Evolutionary conservation across 176 grass and related monocot genomes (phyloP), one percentile per base, ranked within the genome.

Genomic region (Secale cereale): DNA sequence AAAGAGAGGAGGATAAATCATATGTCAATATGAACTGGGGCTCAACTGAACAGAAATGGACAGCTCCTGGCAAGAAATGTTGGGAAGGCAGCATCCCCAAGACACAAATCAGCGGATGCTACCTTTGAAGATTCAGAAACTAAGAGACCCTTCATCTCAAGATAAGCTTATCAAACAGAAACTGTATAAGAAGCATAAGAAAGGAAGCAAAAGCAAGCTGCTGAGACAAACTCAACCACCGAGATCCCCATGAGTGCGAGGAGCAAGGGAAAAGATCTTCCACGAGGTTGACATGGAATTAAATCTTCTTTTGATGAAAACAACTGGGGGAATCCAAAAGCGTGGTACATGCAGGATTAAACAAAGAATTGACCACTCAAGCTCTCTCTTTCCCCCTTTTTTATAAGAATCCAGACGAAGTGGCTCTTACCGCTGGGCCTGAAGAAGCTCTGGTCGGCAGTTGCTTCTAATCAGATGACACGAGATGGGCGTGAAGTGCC

Each of bases 381-480:
- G 30, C 52, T 52, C 50, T 77, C 9, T 23, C 46, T 3, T 69
- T 64, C 25, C 41, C 20, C 9, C 8, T 2, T 81, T 65, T 65
- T 82, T 64, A 39, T 46, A 43, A 59, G 59, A 78, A 70, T 60
- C 57, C 32, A 46, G 82, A 29, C 36, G 74, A 31, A 45, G 12
- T 35, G 74, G 28, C 31, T 79, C 84, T 83, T 87, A 83, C 84
- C 80, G 28, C 72, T 76, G 45, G 80, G 48, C 59, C 66, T 57
- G 37, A 79, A 87, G 76, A 8, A 87, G 80, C 43, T 67, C 4
- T 81, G 81, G 63, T 40, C 22, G 48, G 11, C 20, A 22, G 89
- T 69, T 87, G 85, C 46, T 80, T 83, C 89, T 48, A 19, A 76
- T 87, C 60, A 52, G 74, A 74, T 83, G 60, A 54, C 80, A 87